phyloP scores from a whole-genome alignment of 208 protist genomes.

The Polymyxa betae region DNA sequence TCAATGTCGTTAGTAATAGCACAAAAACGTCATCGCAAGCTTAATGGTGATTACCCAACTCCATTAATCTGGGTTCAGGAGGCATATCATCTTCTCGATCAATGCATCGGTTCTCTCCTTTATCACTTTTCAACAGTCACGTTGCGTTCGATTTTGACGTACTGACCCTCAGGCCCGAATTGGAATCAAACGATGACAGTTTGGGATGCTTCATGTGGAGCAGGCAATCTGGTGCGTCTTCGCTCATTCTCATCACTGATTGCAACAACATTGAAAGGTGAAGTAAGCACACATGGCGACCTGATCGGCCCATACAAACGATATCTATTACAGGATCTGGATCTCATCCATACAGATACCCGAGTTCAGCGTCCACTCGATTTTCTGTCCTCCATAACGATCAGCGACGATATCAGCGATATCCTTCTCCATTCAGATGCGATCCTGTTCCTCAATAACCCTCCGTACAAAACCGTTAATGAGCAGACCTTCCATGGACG shows the following conservation, averaged over 20 bases:
- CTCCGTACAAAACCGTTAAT: not conserved
- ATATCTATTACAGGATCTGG: not conserved
- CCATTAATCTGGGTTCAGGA: not conserved
- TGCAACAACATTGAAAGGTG: not conserved
- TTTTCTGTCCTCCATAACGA: not conserved
- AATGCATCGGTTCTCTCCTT: not conserved
- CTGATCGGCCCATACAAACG: not conserved
- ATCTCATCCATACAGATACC: not conserved
- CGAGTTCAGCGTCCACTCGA: not conserved
- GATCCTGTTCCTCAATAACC: conserved; percentile 2
- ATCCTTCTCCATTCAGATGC: not conserved
- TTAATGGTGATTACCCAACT: not conserved
- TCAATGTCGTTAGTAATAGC: no score
- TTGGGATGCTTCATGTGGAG: not conserved
- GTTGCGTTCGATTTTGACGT: not conserved
- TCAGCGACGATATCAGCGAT: not conserved
- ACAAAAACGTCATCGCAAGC: no score
- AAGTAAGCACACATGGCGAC: not conserved
- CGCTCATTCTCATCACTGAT: not conserved
- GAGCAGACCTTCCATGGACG: not conserved
- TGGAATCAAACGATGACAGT: not conserved
- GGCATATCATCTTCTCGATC: not conserved
- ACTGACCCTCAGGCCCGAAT: not conserved
- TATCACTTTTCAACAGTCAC: not conserved
- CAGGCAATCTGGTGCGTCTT: not conserved